Conservation (phyloP, 2,329 filamentous ascomycete genomes). For the Delphinella strobiligena region DNA sequence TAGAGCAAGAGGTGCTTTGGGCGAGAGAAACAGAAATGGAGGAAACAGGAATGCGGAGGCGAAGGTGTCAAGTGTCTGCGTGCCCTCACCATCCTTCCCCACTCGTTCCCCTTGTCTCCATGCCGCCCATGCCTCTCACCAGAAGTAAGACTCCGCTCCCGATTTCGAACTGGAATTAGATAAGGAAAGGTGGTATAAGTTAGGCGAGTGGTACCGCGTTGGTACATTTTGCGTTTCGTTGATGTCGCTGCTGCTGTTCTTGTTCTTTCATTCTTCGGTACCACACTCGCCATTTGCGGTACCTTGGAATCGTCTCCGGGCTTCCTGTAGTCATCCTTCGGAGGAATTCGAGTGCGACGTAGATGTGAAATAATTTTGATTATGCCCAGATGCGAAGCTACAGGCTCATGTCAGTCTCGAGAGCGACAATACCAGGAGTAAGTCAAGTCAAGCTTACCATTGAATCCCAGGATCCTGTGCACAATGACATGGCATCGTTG, state of each 20-base stretch:
- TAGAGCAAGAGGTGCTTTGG: too few relatives aligned
- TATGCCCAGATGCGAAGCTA: slow-evolving; percentile 43
- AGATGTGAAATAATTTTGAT: slow-evolving; percentile 7
- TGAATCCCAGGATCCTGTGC: slow-evolving; percentile 98
- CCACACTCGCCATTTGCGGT: background rate
- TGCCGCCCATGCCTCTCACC: background rate
- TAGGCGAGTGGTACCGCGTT: background rate
- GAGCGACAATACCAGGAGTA: background rate
- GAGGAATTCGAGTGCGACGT: background rate
- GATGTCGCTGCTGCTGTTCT: background rate
- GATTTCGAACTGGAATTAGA: background rate
- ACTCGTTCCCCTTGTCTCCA: background rate
- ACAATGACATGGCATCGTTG: slow-evolving; percentile 97
- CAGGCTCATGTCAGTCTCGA: background rate
- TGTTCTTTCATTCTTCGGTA: background rate
- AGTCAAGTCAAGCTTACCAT: slow-evolving; percentile 53
- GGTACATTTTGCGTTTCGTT: background rate
- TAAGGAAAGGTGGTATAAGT: background rate
- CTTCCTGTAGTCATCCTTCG: background rate
- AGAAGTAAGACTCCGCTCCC: background rate
- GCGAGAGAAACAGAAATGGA: background rate
- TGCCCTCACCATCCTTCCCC: background rate
- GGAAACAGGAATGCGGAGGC: background rate
- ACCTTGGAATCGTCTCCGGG: background rate
- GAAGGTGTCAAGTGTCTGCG: background rate